Evolutionary conservation across 768 basidiomycete species (phyloP), one percentile per base, ranked within the genome.

Genomic region (Dentipellis sp.): DNA sequence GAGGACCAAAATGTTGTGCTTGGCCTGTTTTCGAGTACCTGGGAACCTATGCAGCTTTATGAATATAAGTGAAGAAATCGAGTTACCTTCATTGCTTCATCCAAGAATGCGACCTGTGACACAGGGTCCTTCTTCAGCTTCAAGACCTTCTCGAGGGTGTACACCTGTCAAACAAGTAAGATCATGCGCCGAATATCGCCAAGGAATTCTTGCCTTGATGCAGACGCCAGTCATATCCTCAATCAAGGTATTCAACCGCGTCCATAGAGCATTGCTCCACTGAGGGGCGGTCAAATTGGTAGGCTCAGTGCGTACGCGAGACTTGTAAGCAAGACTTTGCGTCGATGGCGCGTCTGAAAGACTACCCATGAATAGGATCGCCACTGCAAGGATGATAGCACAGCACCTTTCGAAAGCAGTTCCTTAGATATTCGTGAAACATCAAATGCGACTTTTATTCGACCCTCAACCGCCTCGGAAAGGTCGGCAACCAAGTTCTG

Each of bases 71-170:
- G 46, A 6, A 1, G 21, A 8, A 4, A 10, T 4, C n/a, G 36
- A 37, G 72, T 50, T 16, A 91, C 92, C 75, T 93, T 90, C 88
- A 97, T 88, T 0, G 88, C 91, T 67, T 94, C 94, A 53, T 97
- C 94, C 23, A 98, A 71, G 70, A 98, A 98, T 2, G 87, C 72
- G 0, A 78, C 71, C 57, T 91, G 86, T 0, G 89, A 84, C 36
- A 78, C 72, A 0, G 86, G 75, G 65, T 98, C 94, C 67, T 81
- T 87, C 74, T 97, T 97, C 64, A 95, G 69, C 64, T 80, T 83
- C 37, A 98, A 74, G 2, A 98, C 95, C 65, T 93, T 97, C 71
- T 98, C 95, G 5, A 99, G 79, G 0, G 88, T 88, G 68, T 98
- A 95, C 6, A 98, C 91, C 92, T 94, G 61, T 52, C 5, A 50